Conservation (phyloP, 306 rosid species). For the Cicer bijugum region DNA sequence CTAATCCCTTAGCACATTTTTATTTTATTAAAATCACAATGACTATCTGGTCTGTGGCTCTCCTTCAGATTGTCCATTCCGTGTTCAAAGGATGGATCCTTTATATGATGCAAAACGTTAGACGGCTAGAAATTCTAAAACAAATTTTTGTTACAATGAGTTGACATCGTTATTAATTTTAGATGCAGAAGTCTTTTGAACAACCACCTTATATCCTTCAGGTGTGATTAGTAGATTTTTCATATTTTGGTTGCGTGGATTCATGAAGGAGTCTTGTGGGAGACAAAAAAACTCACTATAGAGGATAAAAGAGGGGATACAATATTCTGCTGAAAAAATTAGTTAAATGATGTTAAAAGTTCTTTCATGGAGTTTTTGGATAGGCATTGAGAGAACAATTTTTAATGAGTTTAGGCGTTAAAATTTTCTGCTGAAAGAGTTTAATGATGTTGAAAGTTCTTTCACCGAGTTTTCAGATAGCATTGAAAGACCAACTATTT, state of each 20-base stretch:
- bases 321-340: too few species aligned
- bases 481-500: too few species aligned
- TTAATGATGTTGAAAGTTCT: background rate
- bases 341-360: too few species aligned
- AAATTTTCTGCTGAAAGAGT: background rate
- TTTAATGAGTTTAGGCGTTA: background rate
- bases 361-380: too few species aligned
- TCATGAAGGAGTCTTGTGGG: background rate
- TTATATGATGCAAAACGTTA: conserved; percentile 26
- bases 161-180: conserved; percentile 13
- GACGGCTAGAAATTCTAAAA: conserved; percentile 20
- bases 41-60: conserved; percentile 33
- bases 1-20: conserved; percentile 41
- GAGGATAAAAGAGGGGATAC: too few species aligned
- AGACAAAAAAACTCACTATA: background rate
- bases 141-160: conserved; percentile 39
- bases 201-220: conserved; percentile 26
- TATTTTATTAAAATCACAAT: conserved; percentile 37
- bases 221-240: background rate
- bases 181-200: background rate
- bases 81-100: conserved; percentile 20
- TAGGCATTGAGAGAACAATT: too few species aligned
- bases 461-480: background rate
- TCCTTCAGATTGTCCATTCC: conserved; percentile 29
- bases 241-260: conserved; percentile 32